Percentiles rank a stretch among this genome's conserved stretches.
These are phyloP conservation scores for Monilinia fructicola DNA, from an alignment of 2,329 filamentous ascomycete genomes.

Conservation along the genomic window DNA sequence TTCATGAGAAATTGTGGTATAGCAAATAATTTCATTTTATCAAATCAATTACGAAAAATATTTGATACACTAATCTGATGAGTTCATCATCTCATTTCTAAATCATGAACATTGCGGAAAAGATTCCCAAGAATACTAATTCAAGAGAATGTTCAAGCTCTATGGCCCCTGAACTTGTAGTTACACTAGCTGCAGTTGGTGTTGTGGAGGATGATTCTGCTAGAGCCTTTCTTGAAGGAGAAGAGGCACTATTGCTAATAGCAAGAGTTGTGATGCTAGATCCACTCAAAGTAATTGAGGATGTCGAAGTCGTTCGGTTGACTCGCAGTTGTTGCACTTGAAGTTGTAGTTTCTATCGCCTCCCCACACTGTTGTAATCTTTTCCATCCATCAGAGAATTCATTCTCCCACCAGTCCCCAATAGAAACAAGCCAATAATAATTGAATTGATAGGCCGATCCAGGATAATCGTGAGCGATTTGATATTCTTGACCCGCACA, in stretches of 20 bases:
- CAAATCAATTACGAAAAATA: too few species aligned
- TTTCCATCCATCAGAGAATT: conserved; percentile 36
- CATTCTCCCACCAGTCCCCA: conserved; percentile 36
- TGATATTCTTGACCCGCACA: conserved; percentile 38
- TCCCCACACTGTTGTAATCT: conserved; percentile 24
- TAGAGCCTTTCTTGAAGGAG: not conserved
- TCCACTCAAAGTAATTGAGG: not conserved
- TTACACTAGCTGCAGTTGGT: not conserved
- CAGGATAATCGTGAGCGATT: conserved; percentile 37
- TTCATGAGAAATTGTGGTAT: not conserved
- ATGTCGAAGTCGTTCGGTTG: not conserved
- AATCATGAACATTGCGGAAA: not conserved
- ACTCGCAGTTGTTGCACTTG: not conserved
- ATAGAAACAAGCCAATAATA: conserved; percentile 33
- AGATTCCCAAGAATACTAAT: not conserved
- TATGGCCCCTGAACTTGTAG: not conserved
- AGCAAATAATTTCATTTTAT: not conserved
- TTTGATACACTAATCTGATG: not conserved
- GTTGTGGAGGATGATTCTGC: conserved; percentile 1
- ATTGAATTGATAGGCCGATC: conserved; percentile 36
- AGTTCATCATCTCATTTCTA: not conserved
- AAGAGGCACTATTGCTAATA: not conserved
- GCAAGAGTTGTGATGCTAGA: not conserved
- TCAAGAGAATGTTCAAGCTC: not conserved
- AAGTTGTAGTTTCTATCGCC: not conserved